Base-by-base conservation (phyloP, 1,139 yeast species). In the Blastobotrys raffinosifermentans region DNA sequence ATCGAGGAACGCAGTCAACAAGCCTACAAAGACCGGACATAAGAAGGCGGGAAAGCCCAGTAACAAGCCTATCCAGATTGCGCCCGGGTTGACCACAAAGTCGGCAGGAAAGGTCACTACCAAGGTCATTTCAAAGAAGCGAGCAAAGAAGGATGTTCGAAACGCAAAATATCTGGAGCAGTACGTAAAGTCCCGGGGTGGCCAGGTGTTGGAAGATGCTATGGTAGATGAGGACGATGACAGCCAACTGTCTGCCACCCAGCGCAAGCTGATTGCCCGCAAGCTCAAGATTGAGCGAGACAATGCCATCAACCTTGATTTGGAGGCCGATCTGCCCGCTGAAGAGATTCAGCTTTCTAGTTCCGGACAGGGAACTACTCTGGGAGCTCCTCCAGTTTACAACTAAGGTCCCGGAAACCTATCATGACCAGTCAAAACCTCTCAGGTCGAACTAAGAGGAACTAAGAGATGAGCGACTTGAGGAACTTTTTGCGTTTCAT, bases 131-230 rank as follows among this genome's bases (percentile, higher is more conserved):
- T 80, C 94, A 23, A 84, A 80, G 52, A 87, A 87, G 66, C 78
- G 84, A 63, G 79, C 85, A 32, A 75, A 80, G 67, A 87, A 87
- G 66, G 72, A 84, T 50, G 85, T 78, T 49, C 77, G 96, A 69
- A 84, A 83, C 57, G 70, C 76, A 55, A 80, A 77, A 55, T 84
- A 85, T 57, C 70, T 47, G 18, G 47, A 34, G 26, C 45, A 50
- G 37, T 38, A 45, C 35, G 37, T 50, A 32, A 46, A 45, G 23
- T 37, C 43, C 13, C 40, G 37, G 72, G 71, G 21, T 60, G 45
- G 61, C 58, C 37, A 75, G 68, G 42, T 66, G 50, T 59, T 54
- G 23, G 56, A 52, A 9, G 59, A 55, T 49, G 72, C 66, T 30
- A 67, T 77, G 67, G 82, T 77, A 30, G 61, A 70, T 35, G 63